Conservation (phyloP, 2,329 filamentous ascomycete genomes). For the Alternaria arborescens region DNA sequence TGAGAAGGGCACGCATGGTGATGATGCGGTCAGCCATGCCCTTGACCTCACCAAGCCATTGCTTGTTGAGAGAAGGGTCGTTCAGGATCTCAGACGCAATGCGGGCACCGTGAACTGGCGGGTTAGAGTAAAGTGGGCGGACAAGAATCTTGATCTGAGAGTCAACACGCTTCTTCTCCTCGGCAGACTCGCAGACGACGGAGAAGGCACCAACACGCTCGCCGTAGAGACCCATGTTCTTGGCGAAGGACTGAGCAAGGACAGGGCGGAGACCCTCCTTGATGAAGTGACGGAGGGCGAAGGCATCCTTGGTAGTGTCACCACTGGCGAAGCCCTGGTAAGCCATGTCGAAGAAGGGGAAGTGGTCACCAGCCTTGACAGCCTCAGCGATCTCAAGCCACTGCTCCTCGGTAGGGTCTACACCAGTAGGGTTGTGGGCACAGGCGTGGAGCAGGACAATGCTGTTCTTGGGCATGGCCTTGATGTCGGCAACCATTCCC, state of each 20-base stretch:
- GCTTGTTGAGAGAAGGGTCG: conserved; percentile 81
- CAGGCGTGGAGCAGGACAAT: conserved; percentile 95
- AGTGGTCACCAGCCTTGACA: conserved; percentile 87
- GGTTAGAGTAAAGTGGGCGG: conserved; percentile 97
- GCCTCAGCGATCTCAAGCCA: conserved; percentile 90
- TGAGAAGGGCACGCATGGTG: conserved; percentile 93
- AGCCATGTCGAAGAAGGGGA: conserved; percentile 98
- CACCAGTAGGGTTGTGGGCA: conserved; percentile 96
- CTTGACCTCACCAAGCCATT: conserved; percentile 98
- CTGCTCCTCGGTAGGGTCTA: conserved; percentile 90
- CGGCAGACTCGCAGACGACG: conserved; percentile 81
- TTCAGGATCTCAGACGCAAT: conserved; percentile 93
- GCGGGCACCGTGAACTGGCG: conserved; percentile 93
- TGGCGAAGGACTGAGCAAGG: conserved; percentile 93
- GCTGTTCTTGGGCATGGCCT: conserved; percentile 84
- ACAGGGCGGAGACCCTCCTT: conserved; percentile 88
- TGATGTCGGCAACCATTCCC: conserved; percentile 89
- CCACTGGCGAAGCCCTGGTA: conserved; percentile 98
- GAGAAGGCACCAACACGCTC: conserved; percentile 98
- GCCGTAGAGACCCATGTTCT: conserved; percentile 99
- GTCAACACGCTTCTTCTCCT: conserved; percentile 95
- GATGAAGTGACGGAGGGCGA: conserved; percentile 91
- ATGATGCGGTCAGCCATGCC: conserved; percentile 99
- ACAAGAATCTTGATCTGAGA: conserved; percentile 99
- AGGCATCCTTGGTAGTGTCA: conserved; percentile 90